Conservation (phyloP, 768 basidiomycete species). For the Arthromyces matolae region DNA sequence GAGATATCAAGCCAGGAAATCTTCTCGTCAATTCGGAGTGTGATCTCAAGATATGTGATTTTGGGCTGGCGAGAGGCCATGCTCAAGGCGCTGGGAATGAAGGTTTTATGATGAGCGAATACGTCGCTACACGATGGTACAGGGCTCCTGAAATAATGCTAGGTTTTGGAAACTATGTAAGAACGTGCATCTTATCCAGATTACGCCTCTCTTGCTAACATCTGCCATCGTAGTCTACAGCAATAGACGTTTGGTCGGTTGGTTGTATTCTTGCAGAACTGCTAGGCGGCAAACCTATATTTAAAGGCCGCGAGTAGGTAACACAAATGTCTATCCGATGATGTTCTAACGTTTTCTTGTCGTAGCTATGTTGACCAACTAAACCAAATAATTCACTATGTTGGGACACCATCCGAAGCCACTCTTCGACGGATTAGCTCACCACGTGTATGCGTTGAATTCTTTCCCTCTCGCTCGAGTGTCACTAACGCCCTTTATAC, state of each 20-base stretch:
- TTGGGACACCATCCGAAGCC: constrained; percentile 95
- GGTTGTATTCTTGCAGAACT: constrained; percentile 95
- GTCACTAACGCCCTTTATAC: constrained; percentile 2
- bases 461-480: not conserved
- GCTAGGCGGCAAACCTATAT: constrained; percentile 89
- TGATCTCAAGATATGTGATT: constrained; percentile 97
- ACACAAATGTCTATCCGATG: not conserved
- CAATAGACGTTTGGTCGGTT: constrained; percentile 96
- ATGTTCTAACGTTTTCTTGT: constrained; percentile 2
- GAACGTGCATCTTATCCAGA: constrained; percentile 27
- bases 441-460: constrained; percentile 62
- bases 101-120: constrained; percentile 95
- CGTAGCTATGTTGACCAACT: constrained; percentile 93
- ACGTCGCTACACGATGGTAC: constrained; percentile 99
- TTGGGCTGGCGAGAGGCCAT: constrained; percentile 93
- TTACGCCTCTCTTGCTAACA: constrained; percentile 9
- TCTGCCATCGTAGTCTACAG: constrained; percentile 55
- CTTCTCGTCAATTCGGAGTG: constrained; percentile 97
- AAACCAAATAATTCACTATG: constrained; percentile 94
- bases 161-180: constrained; percentile 92
- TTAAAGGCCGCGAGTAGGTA: constrained; percentile 92
- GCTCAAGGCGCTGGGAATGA: constrained; percentile 83
- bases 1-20: constrained; percentile 94
- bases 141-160: constrained; percentile 99
- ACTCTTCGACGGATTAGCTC: constrained; percentile 94